Evolutionary conservation across 176 grass and related monocot species (phyloP), one percentile per base, ranked within the genome.

Genomic region (Oryza glumipatula): DNA sequence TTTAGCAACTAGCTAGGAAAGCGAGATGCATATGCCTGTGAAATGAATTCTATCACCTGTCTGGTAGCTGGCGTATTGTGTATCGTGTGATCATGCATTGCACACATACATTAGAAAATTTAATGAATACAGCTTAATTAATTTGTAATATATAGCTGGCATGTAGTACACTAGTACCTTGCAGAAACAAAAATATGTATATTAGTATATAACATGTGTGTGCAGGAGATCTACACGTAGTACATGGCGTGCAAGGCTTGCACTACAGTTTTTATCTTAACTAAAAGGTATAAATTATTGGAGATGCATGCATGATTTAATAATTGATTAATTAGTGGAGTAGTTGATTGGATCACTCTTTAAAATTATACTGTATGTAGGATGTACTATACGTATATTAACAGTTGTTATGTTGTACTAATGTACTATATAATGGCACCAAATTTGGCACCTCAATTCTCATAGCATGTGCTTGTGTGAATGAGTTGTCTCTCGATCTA

Each of bases 21-120:
- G 74, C 80, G 54, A 88, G 51, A 88, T 56, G 52, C 74, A 72
- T 54, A 72, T 54, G 85, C 73, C 28, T 71, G 14, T 52, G 32
- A 44, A 88, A 73, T 83, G 51, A 88, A 78, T 54, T 78, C n/a
- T 56, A 63, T 83, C 67, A 28, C 32, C 67, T 44, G 51, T 88
- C 69, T 66, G 45, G 2, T 72, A 88, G 86, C 80, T 73, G 80
- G 73, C 73, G 51, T 52, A 52, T 52, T 54, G 67, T n/a, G 26
- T 56, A 73, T 68, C 70, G 77, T 69, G 77, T 81, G 33, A 54
- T 56, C 60, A 80, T 51, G 44, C 22, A 26, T 52, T 70, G 52
- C 32, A 79, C 5, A 72, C 11, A 65, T 39, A 19, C 26, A n/a
- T 51, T 28, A 61, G 52, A 65, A 66, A 80, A 26, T n/a, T 44